A percentile compares a stretch with the other conserved stretches of the same genome.
These are phyloP conservation scores for Vitis labrusca DNA, from an alignment of 164 flowering plant species.

Conservation along the genomic window DNA sequence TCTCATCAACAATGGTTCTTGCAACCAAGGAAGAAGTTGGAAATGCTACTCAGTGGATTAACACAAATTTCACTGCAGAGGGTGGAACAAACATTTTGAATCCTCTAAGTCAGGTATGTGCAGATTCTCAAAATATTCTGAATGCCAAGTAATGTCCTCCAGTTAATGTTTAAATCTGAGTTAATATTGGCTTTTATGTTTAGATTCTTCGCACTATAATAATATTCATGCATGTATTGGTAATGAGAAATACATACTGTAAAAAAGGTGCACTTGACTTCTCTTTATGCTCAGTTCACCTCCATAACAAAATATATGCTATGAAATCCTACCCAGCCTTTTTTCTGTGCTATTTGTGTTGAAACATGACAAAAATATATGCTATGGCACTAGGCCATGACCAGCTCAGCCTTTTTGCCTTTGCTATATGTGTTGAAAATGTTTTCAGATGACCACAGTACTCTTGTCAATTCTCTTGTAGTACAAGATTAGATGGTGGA, in stretches of 20 bases:
- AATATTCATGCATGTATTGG: too few relatives aligned
- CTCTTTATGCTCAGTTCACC: neutral
- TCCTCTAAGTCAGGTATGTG: constrained; percentile 67
- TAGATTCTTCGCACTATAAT: too few relatives aligned
- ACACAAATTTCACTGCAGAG: constrained; percentile 43
- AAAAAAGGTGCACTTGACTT: neutral
- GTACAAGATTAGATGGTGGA: too few relatives aligned
- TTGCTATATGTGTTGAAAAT: neutral
- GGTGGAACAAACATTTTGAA: constrained; percentile 73
- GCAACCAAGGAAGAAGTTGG: constrained; percentile 54
- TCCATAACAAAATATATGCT: neutral
- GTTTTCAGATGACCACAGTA: too few relatives aligned
- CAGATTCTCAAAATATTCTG: neutral
- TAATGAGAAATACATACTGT: neutral
- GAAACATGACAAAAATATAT: too few relatives aligned
- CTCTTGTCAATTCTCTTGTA: too few relatives aligned
- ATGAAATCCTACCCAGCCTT: neutral
- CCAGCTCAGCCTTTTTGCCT: neutral
- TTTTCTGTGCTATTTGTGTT: too few relatives aligned
- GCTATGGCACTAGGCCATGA: neutral
- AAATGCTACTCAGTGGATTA: constrained; percentile 67
- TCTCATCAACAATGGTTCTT: constrained; percentile 64
- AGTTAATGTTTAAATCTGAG: neutral
- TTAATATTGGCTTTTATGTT: neutral
- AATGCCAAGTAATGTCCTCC: neutral